Conservation (phyloP, 2,329 filamentous ascomycete genomes). For the Botrytis pseudocinerea region DNA sequence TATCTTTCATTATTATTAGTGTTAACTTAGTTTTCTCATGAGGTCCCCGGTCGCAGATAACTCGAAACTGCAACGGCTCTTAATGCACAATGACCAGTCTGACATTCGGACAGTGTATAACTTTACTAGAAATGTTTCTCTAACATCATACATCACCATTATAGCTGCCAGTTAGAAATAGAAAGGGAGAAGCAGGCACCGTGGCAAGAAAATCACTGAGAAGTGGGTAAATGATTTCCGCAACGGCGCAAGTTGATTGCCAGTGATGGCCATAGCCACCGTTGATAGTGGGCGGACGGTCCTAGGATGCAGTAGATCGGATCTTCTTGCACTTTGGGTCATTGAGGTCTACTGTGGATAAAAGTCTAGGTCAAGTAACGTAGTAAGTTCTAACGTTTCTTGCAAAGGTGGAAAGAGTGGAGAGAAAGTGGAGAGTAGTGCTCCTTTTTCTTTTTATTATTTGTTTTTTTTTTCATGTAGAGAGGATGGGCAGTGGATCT, state of each 20-base stretch:
- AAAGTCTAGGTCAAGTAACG: background rate
- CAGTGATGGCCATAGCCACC: slow-evolving; percentile 12
- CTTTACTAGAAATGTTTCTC: background rate
- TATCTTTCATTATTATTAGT: background rate
- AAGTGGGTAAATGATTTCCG: slow-evolving; percentile 4
- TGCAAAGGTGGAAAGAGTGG: background rate
- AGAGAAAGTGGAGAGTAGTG: background rate
- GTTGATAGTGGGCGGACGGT: slow-evolving; percentile 2
- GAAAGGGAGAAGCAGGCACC: background rate
- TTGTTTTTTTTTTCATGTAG: background rate
- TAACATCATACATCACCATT: background rate
- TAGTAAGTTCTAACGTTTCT: background rate
- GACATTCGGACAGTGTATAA: background rate
- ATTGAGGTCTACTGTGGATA: slow-evolving; percentile 7
- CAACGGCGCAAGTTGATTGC: background rate
- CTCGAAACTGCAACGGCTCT: background rate
- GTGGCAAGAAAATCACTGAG: background rate
- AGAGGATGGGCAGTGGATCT: slow-evolving; percentile 1
- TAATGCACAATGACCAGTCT: background rate
- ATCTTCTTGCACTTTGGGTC: slow-evolving; percentile 6
- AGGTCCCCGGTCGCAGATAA: background rate
- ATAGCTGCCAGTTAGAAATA: background rate
- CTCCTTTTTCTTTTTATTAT: background rate
- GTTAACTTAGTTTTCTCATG: background rate
- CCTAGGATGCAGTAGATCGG: slow-evolving; percentile 12